Evolutionary conservation across 169 alveolate genomes (phyloP), one percentile per base, ranked within the genome.

Genomic region (Plasmodium gonderi): DNA sequence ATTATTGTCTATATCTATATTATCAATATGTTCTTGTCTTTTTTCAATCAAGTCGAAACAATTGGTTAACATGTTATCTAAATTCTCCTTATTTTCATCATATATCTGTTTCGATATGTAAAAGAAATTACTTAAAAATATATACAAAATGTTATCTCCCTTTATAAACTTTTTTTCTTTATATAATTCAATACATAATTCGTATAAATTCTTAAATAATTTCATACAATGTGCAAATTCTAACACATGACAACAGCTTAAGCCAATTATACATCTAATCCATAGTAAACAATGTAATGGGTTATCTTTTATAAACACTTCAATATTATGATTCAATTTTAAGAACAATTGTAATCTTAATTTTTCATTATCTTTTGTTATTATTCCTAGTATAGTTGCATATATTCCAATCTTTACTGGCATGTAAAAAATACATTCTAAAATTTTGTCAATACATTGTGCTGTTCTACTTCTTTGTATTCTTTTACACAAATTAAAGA

Each of bases 391-490:
- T 23, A 87, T 87, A 9, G 93, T 87, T 75, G 89, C 89, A 87
- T 87, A 87, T 74, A 87, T 87, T 17, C 93, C 93, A 26, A 87
- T 75, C 47, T 87, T 87, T 11, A 87, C 89, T 33, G 93, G 93
- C 93, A 87, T 87, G n/a, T 87, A 54, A 87, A 87, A 87, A 54
- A 87, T 87, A 20, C 93, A 87, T 31, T 87, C 93, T 45, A 87
- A 38, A 54, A 87, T 75, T 9, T 72, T 78, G 2, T 87, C 93
- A 54, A 87, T 51, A 31, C 93, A 87, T 36, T 87, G 93, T 20
- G 64, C 45, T 87, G 65, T 54, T 75, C 74, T 87, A 64, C 89
- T 87, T 36, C 79, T 87, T 31, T 20, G 26, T 54, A 87, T 75
- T 40, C 79, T 87, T 42, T 87, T 74, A 75, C 89, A 75, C 51